Percentiles rank a stretch among this genome's conserved stretches.
Evolutionary conservation across 306 rosid genomes (phyloP).

Genomic region (Quercus cerris): DNA sequence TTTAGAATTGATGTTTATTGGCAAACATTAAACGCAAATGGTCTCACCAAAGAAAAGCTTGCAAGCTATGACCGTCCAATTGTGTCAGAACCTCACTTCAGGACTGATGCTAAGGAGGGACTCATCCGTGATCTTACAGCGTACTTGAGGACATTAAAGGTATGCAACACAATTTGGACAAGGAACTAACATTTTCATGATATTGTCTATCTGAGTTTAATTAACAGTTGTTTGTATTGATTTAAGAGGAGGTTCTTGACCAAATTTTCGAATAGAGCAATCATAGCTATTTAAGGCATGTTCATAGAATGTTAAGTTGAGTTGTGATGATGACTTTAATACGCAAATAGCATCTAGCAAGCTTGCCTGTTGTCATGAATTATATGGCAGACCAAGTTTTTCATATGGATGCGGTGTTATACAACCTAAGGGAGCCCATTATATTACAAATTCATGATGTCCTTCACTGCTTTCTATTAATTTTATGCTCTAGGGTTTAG

Average conservation of each 20-base stretch:
- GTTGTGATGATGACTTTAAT: no score
- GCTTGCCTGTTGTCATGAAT: background rate
- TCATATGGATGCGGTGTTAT: no score
- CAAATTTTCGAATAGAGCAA: background rate
- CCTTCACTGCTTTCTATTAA: no score
- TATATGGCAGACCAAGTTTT: background rate
- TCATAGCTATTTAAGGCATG: background rate
- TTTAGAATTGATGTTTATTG: conserved; percentile 32
- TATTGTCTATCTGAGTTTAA: background rate
- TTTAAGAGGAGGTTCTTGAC: background rate
- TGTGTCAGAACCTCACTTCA: conserved; percentile 33
- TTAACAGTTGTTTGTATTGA: background rate
- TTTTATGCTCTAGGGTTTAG: no score
- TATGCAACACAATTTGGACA: background rate
- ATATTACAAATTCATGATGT: no score
- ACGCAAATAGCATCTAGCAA: background rate
- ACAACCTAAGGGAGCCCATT: no score
- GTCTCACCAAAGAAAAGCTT: conserved; percentile 34
- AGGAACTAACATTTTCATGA: background rate
- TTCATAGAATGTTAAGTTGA: background rate
- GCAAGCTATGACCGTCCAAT: conserved; percentile 42
- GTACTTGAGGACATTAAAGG: conserved; percentile 34
- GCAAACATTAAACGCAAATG: conserved; percentile 32
- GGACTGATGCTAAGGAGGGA: conserved; percentile 24
- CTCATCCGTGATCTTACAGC: conserved; percentile 29